These are phyloP conservation scores for Quercus robur DNA, from an alignment of 306 rosid genomes.

Conservation along the genomic window DNA sequence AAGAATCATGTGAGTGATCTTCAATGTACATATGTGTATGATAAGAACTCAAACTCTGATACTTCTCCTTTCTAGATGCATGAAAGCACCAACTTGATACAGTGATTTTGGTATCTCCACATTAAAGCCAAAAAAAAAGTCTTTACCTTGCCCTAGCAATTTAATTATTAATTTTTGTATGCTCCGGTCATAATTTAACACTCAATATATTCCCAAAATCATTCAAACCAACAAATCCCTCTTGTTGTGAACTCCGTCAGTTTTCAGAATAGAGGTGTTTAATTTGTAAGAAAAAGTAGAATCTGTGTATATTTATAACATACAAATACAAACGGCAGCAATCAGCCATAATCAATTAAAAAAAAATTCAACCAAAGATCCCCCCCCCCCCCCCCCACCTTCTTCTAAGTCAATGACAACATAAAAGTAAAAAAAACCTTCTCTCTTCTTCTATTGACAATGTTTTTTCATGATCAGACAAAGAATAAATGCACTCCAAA, in stretches of 20 bases:
- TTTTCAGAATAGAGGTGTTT: background rate
- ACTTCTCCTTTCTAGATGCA: too few relatives aligned
- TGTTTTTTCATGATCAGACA: background rate
- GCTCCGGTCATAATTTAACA: too few relatives aligned
- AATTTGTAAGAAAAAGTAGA: background rate
- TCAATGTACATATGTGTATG: too few relatives aligned
- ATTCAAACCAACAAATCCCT: background rate
- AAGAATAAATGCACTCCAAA: background rate
- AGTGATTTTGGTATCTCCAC: too few relatives aligned
- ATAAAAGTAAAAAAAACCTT: background rate
- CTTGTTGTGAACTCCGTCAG: background rate
- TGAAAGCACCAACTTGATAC: too few relatives aligned
- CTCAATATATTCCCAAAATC: background rate
- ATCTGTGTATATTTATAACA: background rate
- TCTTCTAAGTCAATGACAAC: background rate
- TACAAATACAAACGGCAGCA: background rate
- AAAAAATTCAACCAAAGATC: background rate
- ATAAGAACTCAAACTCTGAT: too few relatives aligned
- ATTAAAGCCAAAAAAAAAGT: too few relatives aligned
- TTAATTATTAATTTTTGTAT: too few relatives aligned
- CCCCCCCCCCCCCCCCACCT: background rate
- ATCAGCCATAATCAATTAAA: background rate
- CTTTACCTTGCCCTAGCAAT: too few relatives aligned
- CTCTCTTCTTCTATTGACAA: background rate
- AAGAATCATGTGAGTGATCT: too few relatives aligned